Evolutionary conservation across 805 yeast genomes (phyloP).

Genomic region (Jamesozyma gamospora): DNA sequence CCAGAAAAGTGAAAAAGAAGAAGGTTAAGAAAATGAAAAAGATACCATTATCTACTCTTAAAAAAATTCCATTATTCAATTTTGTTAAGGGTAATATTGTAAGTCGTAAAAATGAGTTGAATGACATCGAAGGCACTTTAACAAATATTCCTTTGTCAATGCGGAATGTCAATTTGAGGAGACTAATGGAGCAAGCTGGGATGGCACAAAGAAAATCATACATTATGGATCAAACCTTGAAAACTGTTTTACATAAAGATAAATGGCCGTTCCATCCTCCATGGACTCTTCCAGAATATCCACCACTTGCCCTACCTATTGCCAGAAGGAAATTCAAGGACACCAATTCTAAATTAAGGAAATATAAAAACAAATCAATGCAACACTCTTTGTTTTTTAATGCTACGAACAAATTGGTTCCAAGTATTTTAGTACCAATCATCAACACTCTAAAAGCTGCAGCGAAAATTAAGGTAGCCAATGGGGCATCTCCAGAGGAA

Average conservation of each 20-base stretch:
- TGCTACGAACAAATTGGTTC: slow-evolving; percentile 15
- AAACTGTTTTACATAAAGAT: slow-evolving; percentile 24
- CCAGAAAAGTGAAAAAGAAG: slow-evolving; percentile 16
- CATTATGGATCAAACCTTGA: slow-evolving; percentile 7
- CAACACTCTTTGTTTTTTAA: slow-evolving; percentile 7
- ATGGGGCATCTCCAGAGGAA: slow-evolving; percentile 28
- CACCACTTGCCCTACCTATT: slow-evolving; percentile 26
- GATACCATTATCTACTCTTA: slow-evolving; percentile 19
- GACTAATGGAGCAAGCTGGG: background rate
- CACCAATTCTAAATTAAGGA: background rate
- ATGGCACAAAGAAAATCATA: background rate
- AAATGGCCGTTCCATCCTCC: slow-evolving; percentile 28
- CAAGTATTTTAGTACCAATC: slow-evolving; percentile 23
- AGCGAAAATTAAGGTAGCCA: slow-evolving; percentile 25
- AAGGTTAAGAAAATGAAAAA: slow-evolving; percentile 16
- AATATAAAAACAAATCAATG: background rate
- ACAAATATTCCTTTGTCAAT: slow-evolving; percentile 6
- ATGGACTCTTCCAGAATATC: slow-evolving; percentile 24
- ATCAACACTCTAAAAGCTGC: slow-evolving; percentile 28
- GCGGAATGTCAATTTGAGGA: background rate
- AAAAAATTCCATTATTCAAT: slow-evolving; percentile 22
- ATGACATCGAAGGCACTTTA: slow-evolving; percentile 19
- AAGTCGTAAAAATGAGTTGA: slow-evolving; percentile 4
- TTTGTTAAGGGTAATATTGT: slow-evolving; percentile 9
- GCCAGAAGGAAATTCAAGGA: slow-evolving; percentile 20